phyloP scores from a whole-genome alignment of 768 basidiomycete species.

The Panaeolus papilionaceus region DNA sequence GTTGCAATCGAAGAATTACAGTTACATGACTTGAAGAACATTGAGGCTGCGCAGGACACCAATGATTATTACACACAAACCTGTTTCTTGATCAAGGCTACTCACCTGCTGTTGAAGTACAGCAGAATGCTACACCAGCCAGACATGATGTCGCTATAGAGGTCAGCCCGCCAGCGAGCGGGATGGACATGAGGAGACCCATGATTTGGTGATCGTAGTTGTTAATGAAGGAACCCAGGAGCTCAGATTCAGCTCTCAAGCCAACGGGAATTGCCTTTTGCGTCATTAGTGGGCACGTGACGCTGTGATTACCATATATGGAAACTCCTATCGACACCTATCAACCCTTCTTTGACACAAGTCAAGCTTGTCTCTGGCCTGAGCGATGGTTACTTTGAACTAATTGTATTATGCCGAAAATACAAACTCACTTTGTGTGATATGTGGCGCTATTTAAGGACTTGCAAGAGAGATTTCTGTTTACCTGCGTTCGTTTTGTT shows the following conservation, averaged over 20 bases:
- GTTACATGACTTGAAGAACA: slow-evolving; percentile 98
- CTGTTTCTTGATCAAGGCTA: neutral
- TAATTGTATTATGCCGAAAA: too few species aligned
- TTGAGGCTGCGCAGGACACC: slow-evolving; percentile 65
- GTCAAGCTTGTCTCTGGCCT: too few species aligned
- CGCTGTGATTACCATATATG: neutral
- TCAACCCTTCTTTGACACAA: too few species aligned
- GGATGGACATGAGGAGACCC: slow-evolving; percentile 79
- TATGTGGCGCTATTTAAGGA: too few species aligned
- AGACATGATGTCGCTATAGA: slow-evolving; percentile 85
- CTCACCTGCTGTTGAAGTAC: slow-evolving; percentile 83
- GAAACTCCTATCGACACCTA: neutral
- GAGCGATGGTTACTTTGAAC: too few species aligned
- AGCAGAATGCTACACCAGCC: slow-evolving; percentile 84
- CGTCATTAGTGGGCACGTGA: too few species aligned
- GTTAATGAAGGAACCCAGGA: slow-evolving; percentile 1
- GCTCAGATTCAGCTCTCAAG: neutral
- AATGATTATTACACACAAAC: neutral
- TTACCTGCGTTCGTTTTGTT: too few species aligned
- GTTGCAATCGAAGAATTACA: slow-evolving; percentile 99
- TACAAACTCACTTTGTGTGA: too few species aligned
- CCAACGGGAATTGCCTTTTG: neutral
- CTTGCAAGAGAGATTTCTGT: too few species aligned
- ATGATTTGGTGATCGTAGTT: slow-evolving; percentile 41
- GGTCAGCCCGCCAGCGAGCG: slow-evolving; percentile 69